These are phyloP conservation scores for Cladophialophora chaetospira DNA, from an alignment of 2,329 filamentous ascomycete genomes.

Conservation along the genomic window DNA sequence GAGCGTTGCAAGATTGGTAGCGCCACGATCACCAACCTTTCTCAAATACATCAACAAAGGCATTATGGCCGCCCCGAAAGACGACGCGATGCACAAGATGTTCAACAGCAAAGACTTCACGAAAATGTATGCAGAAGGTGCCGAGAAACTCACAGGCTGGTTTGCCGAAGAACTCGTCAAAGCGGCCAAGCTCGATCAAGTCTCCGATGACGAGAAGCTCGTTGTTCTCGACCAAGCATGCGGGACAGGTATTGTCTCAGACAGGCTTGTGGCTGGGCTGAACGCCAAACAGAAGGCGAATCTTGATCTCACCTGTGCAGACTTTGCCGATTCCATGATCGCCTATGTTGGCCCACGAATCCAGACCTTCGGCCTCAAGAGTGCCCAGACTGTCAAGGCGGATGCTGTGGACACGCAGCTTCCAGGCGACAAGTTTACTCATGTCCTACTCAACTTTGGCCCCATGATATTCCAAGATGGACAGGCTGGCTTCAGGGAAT, in stretches of 20 bases:
- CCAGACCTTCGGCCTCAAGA: slow-evolving; percentile 49
- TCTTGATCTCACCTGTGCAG: slow-evolving; percentile 55
- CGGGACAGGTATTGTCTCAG: slow-evolving; percentile 54
- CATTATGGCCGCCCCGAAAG: slow-evolving; percentile 7
- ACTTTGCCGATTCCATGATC: slow-evolving; percentile 50
- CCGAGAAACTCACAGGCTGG: slow-evolving; percentile 37
- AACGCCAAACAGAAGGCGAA: slow-evolving; percentile 41
- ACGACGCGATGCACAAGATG: not conserved
- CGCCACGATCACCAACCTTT: not conserved
- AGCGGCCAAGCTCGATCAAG: slow-evolving; percentile 34
- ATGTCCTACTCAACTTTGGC: slow-evolving; percentile 51
- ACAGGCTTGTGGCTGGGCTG: slow-evolving; percentile 47
- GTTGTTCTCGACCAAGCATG: slow-evolving; percentile 57
- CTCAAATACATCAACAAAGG: not conserved
- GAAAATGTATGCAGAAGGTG: slow-evolving; percentile 21
- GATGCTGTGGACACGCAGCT: slow-evolving; percentile 53
- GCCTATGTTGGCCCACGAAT: slow-evolving; percentile 45
- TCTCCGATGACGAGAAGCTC: slow-evolving; percentile 31
- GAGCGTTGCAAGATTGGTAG: not conserved
- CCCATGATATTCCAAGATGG: slow-evolving; percentile 52
- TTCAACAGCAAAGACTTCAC: slow-evolving; percentile 13
- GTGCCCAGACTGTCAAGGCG: slow-evolving; percentile 46
- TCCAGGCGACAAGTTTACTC: slow-evolving; percentile 42
- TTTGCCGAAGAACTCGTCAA: slow-evolving; percentile 38
- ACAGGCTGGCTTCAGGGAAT: slow-evolving; percentile 37